Conservation (phyloP, 1,139 yeast genomes). For the Suhomyces guaymorum region DNA sequence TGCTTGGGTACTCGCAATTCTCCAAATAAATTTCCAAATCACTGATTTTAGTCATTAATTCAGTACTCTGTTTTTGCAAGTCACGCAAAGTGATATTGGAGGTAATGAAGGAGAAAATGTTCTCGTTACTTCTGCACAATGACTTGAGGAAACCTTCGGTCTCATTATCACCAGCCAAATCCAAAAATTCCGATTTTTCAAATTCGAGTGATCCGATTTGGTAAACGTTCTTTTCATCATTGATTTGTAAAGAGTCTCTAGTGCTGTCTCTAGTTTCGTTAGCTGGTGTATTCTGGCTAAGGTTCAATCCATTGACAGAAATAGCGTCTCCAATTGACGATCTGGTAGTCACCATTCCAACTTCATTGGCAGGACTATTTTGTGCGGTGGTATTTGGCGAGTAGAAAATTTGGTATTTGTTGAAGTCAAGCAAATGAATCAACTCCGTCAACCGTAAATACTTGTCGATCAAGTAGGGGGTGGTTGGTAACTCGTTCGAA, state of each 20-base stretch:
- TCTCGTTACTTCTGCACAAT: slow-evolving; percentile 46
- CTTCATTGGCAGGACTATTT: slow-evolving; percentile 15
- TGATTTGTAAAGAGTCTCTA: slow-evolving; percentile 13
- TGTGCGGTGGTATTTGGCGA: slow-evolving; percentile 7
- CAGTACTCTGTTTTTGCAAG: slow-evolving; percentile 47
- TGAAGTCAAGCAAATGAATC: slow-evolving; percentile 42
- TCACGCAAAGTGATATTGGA: slow-evolving; percentile 50
- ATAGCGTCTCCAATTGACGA: slow-evolving; percentile 13
- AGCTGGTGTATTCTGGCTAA: no score
- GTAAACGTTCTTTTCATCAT: slow-evolving; percentile 33
- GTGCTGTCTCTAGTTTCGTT: slow-evolving; percentile 18
- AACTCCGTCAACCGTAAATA: slow-evolving; percentile 62
- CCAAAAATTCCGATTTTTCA: slow-evolving; percentile 51
- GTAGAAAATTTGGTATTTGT: slow-evolving; percentile 11
- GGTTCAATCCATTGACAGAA: slow-evolving; percentile 6
- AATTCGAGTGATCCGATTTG: slow-evolving; percentile 57
- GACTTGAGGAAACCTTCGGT: slow-evolving; percentile 55
- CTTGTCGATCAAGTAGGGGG: slow-evolving; percentile 69
- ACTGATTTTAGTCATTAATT: slow-evolving; percentile 36
- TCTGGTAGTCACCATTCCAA: slow-evolving; percentile 10
- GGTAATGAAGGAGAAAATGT: slow-evolving; percentile 47
- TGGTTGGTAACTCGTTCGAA: slow-evolving; percentile 61
- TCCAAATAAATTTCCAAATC: slow-evolving; percentile 38
- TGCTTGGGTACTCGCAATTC: slow-evolving; percentile 42
- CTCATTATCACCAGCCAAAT: slow-evolving; percentile 48